Conservation (phyloP, 495 filamentous ascomycete genomes). For the Aspergillus hancockii region DNA sequence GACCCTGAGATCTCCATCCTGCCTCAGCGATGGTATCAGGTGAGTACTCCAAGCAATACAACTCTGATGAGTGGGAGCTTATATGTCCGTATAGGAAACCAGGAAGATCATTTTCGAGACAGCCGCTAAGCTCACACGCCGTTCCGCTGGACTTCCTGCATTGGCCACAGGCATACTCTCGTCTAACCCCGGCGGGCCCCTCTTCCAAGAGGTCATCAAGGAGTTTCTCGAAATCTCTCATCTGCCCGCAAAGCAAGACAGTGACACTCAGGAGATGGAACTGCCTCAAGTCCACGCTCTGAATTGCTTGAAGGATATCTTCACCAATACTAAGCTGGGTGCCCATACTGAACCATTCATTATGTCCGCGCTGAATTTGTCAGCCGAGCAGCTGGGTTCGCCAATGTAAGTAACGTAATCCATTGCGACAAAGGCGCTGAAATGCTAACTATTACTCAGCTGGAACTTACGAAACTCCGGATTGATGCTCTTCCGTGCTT, state of each 20-base stretch:
- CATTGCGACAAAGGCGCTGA: neutral
- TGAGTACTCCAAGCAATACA: conserved; percentile 28
- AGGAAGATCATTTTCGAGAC: conserved; percentile 66
- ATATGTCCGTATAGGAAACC: conserved; percentile 48
- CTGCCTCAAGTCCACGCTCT: conserved; percentile 91
- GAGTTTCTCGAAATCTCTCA: conserved; percentile 61
- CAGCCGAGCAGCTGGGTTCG: conserved; percentile 65
- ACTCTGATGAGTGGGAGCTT: neutral
- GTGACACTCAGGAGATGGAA: conserved; percentile 50
- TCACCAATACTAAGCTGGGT: conserved; percentile 73
- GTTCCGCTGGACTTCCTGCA: conserved; percentile 89
- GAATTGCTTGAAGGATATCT: conserved; percentile 87
- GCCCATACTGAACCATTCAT: conserved; percentile 65
- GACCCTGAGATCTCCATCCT: conserved; percentile 44
- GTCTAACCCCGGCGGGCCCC: conserved; percentile 36
- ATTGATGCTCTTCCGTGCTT: conserved; percentile 79
- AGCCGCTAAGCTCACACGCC: conserved; percentile 75
- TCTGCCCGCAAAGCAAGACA: conserved; percentile 48
- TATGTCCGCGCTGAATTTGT: conserved; percentile 70
- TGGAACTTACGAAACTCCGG: conserved; percentile 96
- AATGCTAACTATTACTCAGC: conserved; percentile 40
- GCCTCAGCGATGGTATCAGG: conserved; percentile 63
- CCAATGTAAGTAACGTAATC: conserved; percentile 50
- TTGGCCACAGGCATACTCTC: conserved; percentile 74
- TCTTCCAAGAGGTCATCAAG: conserved; percentile 51